These are phyloP conservation scores for Neofusicoccum cordaticola DNA, from an alignment of 2,329 filamentous ascomycete genomes.

Conservation along the genomic window DNA sequence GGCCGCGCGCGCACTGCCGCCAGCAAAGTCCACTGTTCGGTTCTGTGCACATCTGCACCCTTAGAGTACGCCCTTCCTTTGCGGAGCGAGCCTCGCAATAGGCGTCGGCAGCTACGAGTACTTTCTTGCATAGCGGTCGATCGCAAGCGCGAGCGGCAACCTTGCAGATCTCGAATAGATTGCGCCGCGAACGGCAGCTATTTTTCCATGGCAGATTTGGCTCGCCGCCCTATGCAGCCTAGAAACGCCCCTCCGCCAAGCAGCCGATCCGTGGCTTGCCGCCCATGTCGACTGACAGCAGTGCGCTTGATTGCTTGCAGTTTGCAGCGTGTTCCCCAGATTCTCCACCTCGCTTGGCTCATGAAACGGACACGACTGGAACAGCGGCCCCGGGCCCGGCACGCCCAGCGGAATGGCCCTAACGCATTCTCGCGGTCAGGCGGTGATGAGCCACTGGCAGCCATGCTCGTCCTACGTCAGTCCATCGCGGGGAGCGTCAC, in stretches of 20 bases:
- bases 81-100: background rate
- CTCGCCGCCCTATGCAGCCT: background rate
- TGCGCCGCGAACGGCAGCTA: background rate
- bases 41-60: background rate
- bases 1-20: background rate
- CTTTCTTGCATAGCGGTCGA: background rate
- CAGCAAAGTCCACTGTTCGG: background rate
- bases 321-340: slow-evolving; percentile 6
- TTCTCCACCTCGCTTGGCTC: slow-evolving; percentile 13
- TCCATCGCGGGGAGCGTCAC: background rate
- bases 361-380: slow-evolving; percentile 11
- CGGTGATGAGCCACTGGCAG: background rate
- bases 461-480: slow-evolving; percentile 3
- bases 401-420: background rate
- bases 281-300: background rate
- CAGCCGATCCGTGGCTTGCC: background rate
- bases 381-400: background rate
- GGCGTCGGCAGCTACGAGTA: background rate
- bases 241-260: background rate
- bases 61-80: background rate
- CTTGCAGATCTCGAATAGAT: slow-evolving; percentile 6
- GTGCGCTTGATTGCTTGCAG: background rate
- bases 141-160: background rate
- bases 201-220: background rate
- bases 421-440: background rate